Evolutionary conservation across 2,329 filamentous ascomycete species (phyloP).

Genomic region (Scytalidium sp.): DNA sequence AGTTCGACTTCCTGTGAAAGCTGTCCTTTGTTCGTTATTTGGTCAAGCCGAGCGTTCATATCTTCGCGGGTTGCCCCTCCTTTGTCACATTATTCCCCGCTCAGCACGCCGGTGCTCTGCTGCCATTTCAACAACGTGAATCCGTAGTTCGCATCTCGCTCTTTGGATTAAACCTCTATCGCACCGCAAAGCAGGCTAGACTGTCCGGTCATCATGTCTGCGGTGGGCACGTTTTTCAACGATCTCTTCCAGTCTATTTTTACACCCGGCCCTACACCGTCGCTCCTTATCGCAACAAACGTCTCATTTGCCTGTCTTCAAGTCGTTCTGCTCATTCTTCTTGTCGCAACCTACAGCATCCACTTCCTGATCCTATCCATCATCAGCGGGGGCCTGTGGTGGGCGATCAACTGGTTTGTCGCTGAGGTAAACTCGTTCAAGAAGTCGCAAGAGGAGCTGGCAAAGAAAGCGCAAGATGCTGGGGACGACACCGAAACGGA

Average conservation of each 20-base stretch:
- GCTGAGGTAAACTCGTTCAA: conserved; percentile 54
- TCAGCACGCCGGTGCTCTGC: too few species aligned
- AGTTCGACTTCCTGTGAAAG: background rate
- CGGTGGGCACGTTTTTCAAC: conserved; percentile 62
- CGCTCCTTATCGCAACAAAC: conserved; percentile 87
- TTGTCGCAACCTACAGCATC: conserved; percentile 79
- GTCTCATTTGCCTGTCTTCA: conserved; percentile 84
- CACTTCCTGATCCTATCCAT: conserved; percentile 83
- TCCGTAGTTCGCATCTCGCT: too few species aligned
- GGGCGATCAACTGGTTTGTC: conserved; percentile 96
- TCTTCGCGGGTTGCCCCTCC: too few species aligned
- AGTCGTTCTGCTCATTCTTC: conserved; percentile 69
- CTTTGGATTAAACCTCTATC: background rate
- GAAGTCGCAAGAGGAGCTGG: conserved; percentile 35
- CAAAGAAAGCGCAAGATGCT: conserved; percentile 26
- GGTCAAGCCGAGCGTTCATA: background rate
- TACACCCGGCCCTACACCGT: conserved; percentile 84
- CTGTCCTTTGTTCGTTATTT: background rate
- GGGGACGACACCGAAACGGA: conserved; percentile 38
- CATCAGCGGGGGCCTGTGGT: conserved; percentile 83
- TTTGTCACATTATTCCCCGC: too few species aligned
- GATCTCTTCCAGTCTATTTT: conserved; percentile 92
- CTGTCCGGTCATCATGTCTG: conserved; percentile 5
- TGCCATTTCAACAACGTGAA: too few species aligned
- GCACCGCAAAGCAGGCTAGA: background rate